Base-by-base conservation (phyloP, 148 eudicot species). In the Camellia lanceoleosa region DNA sequence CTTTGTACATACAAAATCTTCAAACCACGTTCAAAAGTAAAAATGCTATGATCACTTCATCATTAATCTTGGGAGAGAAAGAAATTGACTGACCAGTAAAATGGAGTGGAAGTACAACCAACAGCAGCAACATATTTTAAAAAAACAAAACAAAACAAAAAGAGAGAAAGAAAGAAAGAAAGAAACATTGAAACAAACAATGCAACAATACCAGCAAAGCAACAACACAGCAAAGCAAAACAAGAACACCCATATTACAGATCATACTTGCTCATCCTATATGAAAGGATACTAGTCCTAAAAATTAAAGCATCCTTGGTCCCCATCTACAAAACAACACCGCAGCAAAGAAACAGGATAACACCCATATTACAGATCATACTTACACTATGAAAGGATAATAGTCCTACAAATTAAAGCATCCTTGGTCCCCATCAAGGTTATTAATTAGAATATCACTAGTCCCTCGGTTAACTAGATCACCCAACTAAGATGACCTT, bases 221-320 rank as follows among this genome's bases (percentile, higher is more conserved):
- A 61, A 18, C 67, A 75, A 20, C 46, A 11, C 76, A 55, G 62
- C 58, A 76, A 23, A 62, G 6, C 78, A 44, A 62, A 55, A 49
- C 68, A 55, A 73, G 8, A 18, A 14, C 16, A 10, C 46, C 38
- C 51, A 47, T n/a, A 18, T 51, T 61, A 43, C 43, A 10, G n/a
- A 61, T 42, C 38, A 19, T 16, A 3, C 54, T 8, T 60, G 12
- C 38, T 60, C 56, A 61, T 16, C 23, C 74, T 6, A 0, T 5
- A 0, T 19, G 51, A n/a, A n/a, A 75, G 12, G 55, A 46, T 19
- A 44, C 20, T 60, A 68, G 55, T 18, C 30, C 14, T 61, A 76
- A 62, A 30, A 62, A 2, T 44, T 7, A 13, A 76, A 51, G 43
- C 74, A 47, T 20, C 1, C 13, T 46, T 47, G 16, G n/a, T 7